These are phyloP conservation scores for Solanum aculeatissimum DNA, from an alignment of 305 asterid genomes.

Conservation along the genomic window DNA sequence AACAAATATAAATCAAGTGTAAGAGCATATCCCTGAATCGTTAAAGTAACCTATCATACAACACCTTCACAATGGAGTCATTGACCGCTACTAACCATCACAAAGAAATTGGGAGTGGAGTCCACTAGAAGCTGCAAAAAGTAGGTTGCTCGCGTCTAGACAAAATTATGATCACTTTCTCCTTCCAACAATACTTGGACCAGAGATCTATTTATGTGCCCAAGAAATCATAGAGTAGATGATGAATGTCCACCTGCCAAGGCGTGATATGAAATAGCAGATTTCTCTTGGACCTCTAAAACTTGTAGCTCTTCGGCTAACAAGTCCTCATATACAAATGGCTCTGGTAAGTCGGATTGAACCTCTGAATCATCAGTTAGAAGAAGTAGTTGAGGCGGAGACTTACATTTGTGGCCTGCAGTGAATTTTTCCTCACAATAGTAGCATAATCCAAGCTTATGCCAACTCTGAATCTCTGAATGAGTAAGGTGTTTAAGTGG, in stretches of 20 bases:
- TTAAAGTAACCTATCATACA: neutral
- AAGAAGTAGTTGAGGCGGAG: neutral
- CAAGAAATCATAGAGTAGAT: neutral
- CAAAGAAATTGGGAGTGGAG: neutral
- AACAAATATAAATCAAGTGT: neutral
- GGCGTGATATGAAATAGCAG: neutral
- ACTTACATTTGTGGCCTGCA: neutral
- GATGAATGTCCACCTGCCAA: neutral
- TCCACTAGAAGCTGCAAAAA: neutral
- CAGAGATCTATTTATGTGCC: neutral
- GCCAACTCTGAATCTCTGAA: neutral
- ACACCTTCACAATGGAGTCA: neutral
- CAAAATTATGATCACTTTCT: neutral
- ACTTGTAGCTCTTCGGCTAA: neutral
- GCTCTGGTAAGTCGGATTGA: neutral
- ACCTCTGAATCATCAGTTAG: neutral
- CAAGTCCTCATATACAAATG: neutral
- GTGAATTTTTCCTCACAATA: neutral
- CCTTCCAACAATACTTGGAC: neutral
- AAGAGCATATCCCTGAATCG: neutral
- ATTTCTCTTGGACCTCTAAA: neutral
- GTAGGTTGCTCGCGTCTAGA: neutral
- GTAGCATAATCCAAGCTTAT: neutral
- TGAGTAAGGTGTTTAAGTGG: neutral
- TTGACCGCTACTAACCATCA: neutral